Percentiles rank a stretch among this genome's conserved stretches.
Evolutionary conservation across 306 rosid species (phyloP).

Genomic region (Inga oerstediana): DNA sequence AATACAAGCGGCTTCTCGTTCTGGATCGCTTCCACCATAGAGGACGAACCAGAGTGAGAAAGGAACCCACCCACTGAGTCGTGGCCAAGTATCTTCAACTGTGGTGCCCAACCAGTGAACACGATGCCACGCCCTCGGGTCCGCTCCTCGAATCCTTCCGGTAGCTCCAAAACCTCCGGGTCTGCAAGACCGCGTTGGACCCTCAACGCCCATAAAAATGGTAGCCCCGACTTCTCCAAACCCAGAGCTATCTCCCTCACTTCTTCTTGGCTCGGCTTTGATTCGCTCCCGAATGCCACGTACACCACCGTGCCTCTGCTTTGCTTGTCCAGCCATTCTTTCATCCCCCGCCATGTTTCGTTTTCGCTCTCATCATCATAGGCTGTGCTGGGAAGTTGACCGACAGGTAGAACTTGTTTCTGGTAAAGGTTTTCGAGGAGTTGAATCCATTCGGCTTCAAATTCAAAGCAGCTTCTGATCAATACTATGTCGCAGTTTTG

Average conservation of each 20-base stretch:
- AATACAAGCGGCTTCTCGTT: not conserved
- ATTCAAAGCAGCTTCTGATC: slow-evolving; percentile 25
- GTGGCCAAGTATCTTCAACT: slow-evolving; percentile 35
- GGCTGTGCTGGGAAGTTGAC: not conserved
- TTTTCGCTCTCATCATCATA: not conserved
- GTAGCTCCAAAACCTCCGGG: slow-evolving; percentile 18
- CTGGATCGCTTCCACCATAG: not conserved
- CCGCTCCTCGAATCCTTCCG: slow-evolving; percentile 47
- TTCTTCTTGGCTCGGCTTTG: slow-evolving; percentile 35
- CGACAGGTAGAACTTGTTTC: not conserved
- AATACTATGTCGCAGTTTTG: not conserved
- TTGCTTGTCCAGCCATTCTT: not conserved
- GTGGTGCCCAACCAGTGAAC: slow-evolving; percentile 38
- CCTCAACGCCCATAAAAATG: not conserved
- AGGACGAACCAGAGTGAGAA: slow-evolving; percentile 22
- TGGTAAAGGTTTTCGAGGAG: not conserved
- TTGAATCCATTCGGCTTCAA: slow-evolving; percentile 30
- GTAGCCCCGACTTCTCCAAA: not conserved
- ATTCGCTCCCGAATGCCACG: slow-evolving; percentile 49
- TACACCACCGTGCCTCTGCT: not conserved
- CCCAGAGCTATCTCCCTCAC: slow-evolving; percentile 29
- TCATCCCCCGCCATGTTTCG: not conserved
- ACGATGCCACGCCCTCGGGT: slow-evolving; percentile 37
- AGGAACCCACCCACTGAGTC: not conserved
- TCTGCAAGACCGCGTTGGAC: slow-evolving; percentile 13